phyloP scores from a whole-genome alignment of 83 land plant genomes.

The Picea mariana region DNA sequence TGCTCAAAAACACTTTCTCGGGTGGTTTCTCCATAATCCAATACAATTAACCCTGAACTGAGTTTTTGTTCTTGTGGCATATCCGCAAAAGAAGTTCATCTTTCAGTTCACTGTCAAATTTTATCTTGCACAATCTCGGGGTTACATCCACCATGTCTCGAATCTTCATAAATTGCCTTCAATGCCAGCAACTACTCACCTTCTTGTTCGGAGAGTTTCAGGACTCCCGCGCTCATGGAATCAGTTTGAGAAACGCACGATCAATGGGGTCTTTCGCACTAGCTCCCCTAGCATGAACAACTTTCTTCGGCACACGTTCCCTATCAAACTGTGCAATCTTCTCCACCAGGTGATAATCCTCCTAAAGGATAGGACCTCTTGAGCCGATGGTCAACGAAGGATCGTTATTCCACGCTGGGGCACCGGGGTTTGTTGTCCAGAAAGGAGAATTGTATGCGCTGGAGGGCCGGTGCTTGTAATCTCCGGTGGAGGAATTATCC shows the following conservation, averaged over 20 bases:
- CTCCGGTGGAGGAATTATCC: constrained; percentile 63
- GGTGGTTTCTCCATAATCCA: too few species aligned
- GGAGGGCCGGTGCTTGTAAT: constrained; percentile 53
- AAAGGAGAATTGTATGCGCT: constrained; percentile 70
- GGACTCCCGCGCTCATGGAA: constrained; percentile 34
- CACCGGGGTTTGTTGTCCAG: constrained; percentile 82
- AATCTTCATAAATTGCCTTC: too few species aligned
- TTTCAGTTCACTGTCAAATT: too few species aligned
- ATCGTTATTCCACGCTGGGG: constrained; percentile 93
- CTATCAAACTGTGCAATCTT: constrained; percentile 62
- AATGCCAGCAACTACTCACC: too few species aligned
- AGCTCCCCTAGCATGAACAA: constrained; percentile 54
- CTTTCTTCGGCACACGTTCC: constrained; percentile 59
- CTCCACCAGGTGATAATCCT: constrained; percentile 61
- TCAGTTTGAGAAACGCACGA: constrained; percentile 24
- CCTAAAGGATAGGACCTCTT: constrained; percentile 40
- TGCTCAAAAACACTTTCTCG: too few species aligned
- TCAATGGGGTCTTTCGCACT: constrained; percentile 60
- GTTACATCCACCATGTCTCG: too few species aligned
- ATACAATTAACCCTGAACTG: too few species aligned
- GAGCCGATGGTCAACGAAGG: constrained; percentile 75
- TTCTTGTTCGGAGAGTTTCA: constrained; percentile 30
- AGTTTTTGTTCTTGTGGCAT: too few species aligned
- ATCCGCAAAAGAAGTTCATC: too few species aligned
- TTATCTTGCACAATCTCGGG: too few species aligned